Conservation (phyloP, 768 basidiomycete species). For the Basidioascus undulatus region DNA sequence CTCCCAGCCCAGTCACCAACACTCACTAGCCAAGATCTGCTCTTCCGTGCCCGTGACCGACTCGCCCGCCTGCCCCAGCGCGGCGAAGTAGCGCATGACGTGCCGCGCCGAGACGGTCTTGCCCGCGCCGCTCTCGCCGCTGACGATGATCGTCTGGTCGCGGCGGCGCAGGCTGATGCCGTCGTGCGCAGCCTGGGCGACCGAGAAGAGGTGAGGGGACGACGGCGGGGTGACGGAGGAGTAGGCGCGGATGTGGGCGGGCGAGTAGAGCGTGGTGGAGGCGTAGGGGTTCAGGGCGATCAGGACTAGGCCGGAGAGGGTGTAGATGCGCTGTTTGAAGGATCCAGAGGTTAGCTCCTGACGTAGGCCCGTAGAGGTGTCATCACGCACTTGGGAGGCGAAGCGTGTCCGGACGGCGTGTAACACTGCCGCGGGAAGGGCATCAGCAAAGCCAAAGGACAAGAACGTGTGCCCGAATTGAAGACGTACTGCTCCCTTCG, state of each 20-base stretch:
- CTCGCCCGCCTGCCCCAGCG: slow-evolving; percentile 31
- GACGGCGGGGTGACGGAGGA: slow-evolving; percentile 77
- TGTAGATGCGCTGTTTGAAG: too few species aligned
- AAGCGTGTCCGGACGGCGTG: slow-evolving; percentile 95
- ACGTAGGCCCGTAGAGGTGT: slow-evolving; percentile 96
- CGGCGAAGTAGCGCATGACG: slow-evolving; percentile 99
- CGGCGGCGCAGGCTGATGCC: slow-evolving; percentile 73
- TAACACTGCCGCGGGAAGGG: slow-evolving; percentile 32
- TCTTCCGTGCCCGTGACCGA: slow-evolving; percentile 69
- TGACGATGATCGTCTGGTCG: slow-evolving; percentile 98
- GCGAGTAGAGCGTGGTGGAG: slow-evolving; percentile 85
- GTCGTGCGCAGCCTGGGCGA: slow-evolving; percentile 95
- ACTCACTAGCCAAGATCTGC: slow-evolving; percentile 91
- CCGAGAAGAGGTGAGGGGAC: slow-evolving; percentile 95
- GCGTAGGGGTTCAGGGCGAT: slow-evolving; percentile 98
- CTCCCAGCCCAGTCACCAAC: slow-evolving; percentile 23
- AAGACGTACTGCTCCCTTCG: slow-evolving; percentile 64
- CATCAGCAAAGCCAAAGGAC: background rate
- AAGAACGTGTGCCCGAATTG: too few species aligned
- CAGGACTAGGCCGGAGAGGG: too few species aligned
- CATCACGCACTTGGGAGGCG: slow-evolving; percentile 89
- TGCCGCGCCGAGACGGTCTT: slow-evolving; percentile 98
- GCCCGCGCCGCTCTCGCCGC: slow-evolving; percentile 94
- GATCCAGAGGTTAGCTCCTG: too few species aligned
- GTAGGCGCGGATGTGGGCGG: slow-evolving; percentile 93